These are phyloP conservation scores for Iris pallida DNA, from an alignment of 116 monocot species.

Conservation along the genomic window DNA sequence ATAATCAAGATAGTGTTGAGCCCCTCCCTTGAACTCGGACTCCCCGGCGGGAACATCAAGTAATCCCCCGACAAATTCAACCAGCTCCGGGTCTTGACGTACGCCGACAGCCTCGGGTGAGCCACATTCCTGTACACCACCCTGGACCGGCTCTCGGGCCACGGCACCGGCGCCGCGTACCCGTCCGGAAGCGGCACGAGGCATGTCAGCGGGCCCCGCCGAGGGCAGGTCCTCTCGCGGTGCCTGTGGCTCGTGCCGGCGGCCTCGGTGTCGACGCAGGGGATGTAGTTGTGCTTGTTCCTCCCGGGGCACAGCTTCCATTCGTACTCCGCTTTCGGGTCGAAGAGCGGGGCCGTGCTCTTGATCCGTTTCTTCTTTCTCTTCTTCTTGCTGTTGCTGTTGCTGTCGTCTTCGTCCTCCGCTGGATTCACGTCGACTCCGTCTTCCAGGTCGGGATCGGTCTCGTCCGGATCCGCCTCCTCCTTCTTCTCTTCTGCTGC, in stretches of 20 bases:
- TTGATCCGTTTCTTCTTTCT: constrained; percentile 30
- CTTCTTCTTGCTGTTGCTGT: constrained; percentile 10
- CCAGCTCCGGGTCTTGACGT: constrained; percentile 58
- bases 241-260: constrained; percentile 41
- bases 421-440: constrained; percentile 39
- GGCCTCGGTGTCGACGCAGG: constrained; percentile 74
- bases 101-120: constrained; percentile 68
- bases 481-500: constrained; percentile 19
- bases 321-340: constrained; percentile 38
- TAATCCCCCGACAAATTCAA: constrained; percentile 63
- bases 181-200: constrained; percentile 60
- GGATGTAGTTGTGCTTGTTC: constrained; percentile 59
- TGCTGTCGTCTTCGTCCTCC: constrained; percentile 20
- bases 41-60: constrained; percentile 49
- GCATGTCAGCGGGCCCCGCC: constrained; percentile 40
- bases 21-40: constrained; percentile 60
- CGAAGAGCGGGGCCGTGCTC: constrained; percentile 62
- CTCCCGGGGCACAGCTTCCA: constrained; percentile 69
- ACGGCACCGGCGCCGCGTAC: constrained; percentile 48
- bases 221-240: constrained; percentile 79
- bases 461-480: constrained; percentile 12
- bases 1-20: constrained; percentile 55
- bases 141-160: constrained; percentile 85
- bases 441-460: constrained; percentile 37
- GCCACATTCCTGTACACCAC: constrained; percentile 70